Evolutionary conservation across 1,284 basidiomycete genomes (phyloP).

Genomic region (Ustilago tritici): DNA sequence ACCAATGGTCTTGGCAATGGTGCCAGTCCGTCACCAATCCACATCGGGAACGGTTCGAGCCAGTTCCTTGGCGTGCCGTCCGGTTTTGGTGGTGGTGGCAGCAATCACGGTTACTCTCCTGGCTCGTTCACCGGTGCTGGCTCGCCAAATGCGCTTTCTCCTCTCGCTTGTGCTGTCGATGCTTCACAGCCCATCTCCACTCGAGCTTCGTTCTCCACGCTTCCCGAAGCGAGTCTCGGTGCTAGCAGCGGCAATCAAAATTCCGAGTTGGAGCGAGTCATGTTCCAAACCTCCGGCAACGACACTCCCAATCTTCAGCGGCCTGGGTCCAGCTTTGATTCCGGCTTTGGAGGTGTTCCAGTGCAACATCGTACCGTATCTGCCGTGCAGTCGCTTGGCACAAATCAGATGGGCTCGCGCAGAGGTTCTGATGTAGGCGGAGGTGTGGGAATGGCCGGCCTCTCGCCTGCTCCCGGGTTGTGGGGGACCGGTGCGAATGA

Average conservation of each 20-base stretch:
- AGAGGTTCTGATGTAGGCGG: constrained; percentile 32
- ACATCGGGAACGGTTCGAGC: neutral
- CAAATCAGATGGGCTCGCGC: constrained; percentile 21
- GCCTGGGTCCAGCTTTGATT: constrained; percentile 16
- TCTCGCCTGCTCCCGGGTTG: constrained; percentile 5
- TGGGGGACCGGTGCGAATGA: constrained; percentile 24
- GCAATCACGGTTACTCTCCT: constrained; percentile 8
- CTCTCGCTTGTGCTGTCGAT: constrained; percentile 11
- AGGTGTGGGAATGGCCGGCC: constrained; percentile 11
- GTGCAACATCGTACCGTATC: constrained; percentile 35
- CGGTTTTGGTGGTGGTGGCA: constrained; percentile 5
- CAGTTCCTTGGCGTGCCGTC: constrained; percentile 33
- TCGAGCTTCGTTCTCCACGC: constrained; percentile 27
- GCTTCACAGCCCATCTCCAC: constrained; percentile 15
- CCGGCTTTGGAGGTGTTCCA: constrained; percentile 11
- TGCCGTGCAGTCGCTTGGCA: constrained; percentile 28
- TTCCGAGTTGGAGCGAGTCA: constrained; percentile 36
- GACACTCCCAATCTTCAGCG: constrained; percentile 24
- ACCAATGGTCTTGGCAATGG: constrained; percentile 17
- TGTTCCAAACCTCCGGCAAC: constrained; percentile 29
- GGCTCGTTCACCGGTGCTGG: constrained; percentile 20
- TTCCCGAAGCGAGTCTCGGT: constrained; percentile 9
- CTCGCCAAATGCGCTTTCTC: constrained; percentile 26
- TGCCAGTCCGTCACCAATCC: neutral
- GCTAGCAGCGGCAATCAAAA: constrained; percentile 5